Conservation (phyloP, 352 stramenopile genomes). For the Phytophthora nicotianae region DNA sequence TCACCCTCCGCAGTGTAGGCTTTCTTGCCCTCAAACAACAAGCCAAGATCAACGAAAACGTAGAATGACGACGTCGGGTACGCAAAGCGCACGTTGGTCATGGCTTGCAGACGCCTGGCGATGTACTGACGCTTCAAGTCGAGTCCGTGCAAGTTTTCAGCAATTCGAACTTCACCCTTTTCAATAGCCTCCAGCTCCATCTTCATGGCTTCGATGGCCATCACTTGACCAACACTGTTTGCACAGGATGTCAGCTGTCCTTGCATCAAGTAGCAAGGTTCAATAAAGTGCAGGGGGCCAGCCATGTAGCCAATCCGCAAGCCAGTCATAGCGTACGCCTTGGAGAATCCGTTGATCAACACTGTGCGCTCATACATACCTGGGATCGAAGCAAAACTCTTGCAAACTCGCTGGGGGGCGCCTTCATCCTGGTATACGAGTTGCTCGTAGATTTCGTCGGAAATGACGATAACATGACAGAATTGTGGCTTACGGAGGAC, state of each 20-base stretch:
- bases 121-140: conserved; percentile 92
- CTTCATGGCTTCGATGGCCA: conserved; percentile 88
- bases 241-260: conserved; percentile 95
- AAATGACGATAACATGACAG: conserved; percentile 87
- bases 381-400: conserved; percentile 71
- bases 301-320: conserved; percentile 93
- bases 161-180: conserved; percentile 51
- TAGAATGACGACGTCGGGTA: conserved; percentile 96
- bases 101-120: conserved; percentile 71
- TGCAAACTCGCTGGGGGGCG: conserved; percentile 52
- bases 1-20: conserved; percentile 35
- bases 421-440: conserved; percentile 89
- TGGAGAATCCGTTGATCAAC: conserved; percentile 97
- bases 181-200: conserved; percentile 72
- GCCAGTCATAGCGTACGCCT: conserved; percentile 96
- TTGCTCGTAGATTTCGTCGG: conserved; percentile 97
- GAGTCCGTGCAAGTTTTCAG: conserved; percentile 48
- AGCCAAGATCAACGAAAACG: conserved; percentile 92
- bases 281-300: conserved; percentile 70
- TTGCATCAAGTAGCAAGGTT: conserved; percentile 92
- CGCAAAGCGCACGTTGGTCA: conserved; percentile 80
- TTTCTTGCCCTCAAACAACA: conserved; percentile 65
- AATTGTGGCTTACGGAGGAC: conserved; percentile 64
- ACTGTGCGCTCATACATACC: conserved; percentile 92
- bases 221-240: conserved; percentile 92